Evolutionary conservation across 1,284 basidiomycete species (phyloP).

Genomic region (Phenoliferia sp.): DNA sequence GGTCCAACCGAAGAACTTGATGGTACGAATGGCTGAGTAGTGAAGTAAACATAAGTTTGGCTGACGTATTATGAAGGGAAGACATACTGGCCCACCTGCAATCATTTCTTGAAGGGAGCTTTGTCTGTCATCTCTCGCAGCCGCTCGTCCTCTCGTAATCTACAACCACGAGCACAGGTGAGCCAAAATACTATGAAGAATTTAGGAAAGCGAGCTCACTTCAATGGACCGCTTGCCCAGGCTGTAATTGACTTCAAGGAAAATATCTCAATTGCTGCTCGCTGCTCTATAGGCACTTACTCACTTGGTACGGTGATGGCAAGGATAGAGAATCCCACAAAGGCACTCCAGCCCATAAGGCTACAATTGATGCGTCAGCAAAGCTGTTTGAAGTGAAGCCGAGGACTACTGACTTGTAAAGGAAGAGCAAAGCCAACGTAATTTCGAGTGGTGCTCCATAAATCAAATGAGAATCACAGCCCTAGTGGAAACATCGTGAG

Average conservation of each 20-base stretch:
- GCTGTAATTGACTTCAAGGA: conserved; percentile 10
- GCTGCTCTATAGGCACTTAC: background rate
- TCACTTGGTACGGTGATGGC: conserved; percentile 42
- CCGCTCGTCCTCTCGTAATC: background rate
- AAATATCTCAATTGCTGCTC: too few relatives aligned
- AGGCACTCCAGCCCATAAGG: too few relatives aligned
- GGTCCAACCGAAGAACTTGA: conserved; percentile 32
- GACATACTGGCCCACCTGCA: background rate
- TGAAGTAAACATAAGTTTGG: background rate
- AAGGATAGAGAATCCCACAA: too few relatives aligned
- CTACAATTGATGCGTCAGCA: conserved; percentile 44
- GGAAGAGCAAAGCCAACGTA: conserved; percentile 63
- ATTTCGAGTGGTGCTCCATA: conserved; percentile 68
- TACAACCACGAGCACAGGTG: background rate
- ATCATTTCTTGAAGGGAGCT: conserved; percentile 26
- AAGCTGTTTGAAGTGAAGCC: background rate
- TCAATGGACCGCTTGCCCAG: conserved; percentile 8
- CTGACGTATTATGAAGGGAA: background rate
- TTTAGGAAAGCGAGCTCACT: background rate
- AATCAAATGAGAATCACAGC: conserved; percentile 30
- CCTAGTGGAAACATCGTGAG: conserved; percentile 30
- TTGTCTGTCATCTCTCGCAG: conserved; percentile 19
- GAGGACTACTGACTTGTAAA: conserved; percentile 61
- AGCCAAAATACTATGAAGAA: background rate
- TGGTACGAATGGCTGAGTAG: conserved; percentile 10